Evolutionary conservation across 208 protist species (phyloP).

Genomic region (Trypanosoma melophagium): DNA sequence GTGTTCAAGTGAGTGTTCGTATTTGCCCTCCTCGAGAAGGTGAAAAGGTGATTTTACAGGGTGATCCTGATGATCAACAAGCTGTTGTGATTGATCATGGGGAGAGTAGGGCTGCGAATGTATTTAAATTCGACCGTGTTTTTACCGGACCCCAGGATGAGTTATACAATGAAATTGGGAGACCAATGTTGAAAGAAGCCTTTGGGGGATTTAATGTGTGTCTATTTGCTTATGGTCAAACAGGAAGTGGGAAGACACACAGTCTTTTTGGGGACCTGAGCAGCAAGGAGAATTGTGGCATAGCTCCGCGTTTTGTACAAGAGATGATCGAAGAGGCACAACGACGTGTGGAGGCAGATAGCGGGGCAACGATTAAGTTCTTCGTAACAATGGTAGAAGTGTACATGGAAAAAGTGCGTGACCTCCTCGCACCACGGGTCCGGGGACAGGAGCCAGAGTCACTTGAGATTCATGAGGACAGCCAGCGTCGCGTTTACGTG

Average conservation of each 20-base stretch:
- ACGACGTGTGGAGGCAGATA: slow-evolving; percentile 33
- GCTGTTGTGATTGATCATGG: slow-evolving; percentile 20
- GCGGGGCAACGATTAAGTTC: slow-evolving; percentile 25
- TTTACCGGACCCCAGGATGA: slow-evolving; percentile 47
- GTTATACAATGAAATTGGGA: slow-evolving; percentile 71
- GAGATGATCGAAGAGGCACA: slow-evolving; percentile 32
- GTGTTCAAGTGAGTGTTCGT: slow-evolving; percentile 27
- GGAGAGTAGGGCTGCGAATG: not conserved
- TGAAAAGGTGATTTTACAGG: slow-evolving; percentile 21
- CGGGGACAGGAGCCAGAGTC: slow-evolving; percentile 73
- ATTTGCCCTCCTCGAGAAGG: slow-evolving; percentile 21
- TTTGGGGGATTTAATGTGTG: slow-evolving; percentile 87
- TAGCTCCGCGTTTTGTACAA: slow-evolving; percentile 33
- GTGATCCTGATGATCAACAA: slow-evolving; percentile 13
- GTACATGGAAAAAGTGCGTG: slow-evolving; percentile 57
- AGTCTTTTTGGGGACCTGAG: slow-evolving; percentile 64
- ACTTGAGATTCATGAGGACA: slow-evolving; percentile 67
- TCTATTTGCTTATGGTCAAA: slow-evolving; percentile 81
- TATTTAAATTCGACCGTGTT: slow-evolving; percentile 39
- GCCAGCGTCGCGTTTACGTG: slow-evolving; percentile 51
- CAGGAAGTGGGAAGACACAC: slow-evolving; percentile 77
- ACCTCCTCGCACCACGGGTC: slow-evolving; percentile 48
- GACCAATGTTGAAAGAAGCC: slow-evolving; percentile 76
- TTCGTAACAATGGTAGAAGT: slow-evolving; percentile 57
- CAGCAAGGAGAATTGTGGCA: slow-evolving; percentile 11